Evolutionary conservation across 805 yeast species (phyloP).

Genomic region (Candida dajiaensis): DNA sequence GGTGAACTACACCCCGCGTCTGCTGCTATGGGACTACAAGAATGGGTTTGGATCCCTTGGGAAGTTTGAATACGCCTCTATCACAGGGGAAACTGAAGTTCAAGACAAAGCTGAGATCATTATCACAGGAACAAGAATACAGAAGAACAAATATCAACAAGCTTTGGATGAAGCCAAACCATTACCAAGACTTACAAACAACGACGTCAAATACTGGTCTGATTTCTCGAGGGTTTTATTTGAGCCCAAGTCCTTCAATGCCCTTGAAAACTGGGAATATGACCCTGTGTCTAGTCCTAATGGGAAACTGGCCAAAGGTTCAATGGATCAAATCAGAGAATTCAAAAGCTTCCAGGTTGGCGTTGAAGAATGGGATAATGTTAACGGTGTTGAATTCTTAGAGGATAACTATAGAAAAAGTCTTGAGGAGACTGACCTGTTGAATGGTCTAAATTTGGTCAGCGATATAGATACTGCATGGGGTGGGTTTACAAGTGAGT

Average conservation of each 20-base stretch:
- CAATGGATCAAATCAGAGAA: constrained; percentile 22
- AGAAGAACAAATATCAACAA: constrained; percentile 55
- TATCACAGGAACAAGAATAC: constrained; percentile 30
- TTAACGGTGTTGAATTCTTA: constrained; percentile 40
- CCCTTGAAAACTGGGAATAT: constrained; percentile 55
- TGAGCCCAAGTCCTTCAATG: constrained; percentile 52
- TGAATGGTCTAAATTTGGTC: constrained; percentile 65
- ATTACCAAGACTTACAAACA: constrained; percentile 29
- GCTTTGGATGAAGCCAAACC: constrained; percentile 47
- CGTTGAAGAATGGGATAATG: constrained; percentile 44
- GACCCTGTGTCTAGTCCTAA: constrained; percentile 29
- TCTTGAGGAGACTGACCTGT: constrained; percentile 69
- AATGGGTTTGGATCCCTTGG: constrained; percentile 73
- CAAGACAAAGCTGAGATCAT: constrained; percentile 23
- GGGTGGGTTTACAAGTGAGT: constrained; percentile 65
- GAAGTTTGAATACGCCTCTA: constrained; percentile 40
- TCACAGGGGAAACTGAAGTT: constrained; percentile 5
- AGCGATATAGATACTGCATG: constrained; percentile 76
- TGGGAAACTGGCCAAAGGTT: constrained; percentile 21
- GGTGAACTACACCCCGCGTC: constrained; percentile 73
- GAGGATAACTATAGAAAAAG: constrained; percentile 55
- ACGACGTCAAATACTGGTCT: constrained; percentile 65
- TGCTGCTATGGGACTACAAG: constrained; percentile 71
- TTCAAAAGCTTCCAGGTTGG: constrained; percentile 55
- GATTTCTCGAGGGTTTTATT: constrained; percentile 68